Base-by-base conservation (phyloP, 176 grass and related monocot species). In the Ananas comosus region DNA sequence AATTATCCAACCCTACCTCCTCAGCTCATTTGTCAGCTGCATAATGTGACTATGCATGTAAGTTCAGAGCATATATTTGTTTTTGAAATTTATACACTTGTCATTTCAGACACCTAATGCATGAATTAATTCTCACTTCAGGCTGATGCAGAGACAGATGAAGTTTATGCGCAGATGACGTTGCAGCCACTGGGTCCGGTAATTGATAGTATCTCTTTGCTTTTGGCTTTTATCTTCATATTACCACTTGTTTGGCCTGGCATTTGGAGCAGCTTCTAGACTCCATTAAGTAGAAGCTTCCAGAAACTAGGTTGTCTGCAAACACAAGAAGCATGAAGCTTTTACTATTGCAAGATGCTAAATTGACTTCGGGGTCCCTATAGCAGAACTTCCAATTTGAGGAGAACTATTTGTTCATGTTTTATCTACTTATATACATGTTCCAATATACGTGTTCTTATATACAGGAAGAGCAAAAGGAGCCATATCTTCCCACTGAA, bases 131-230 rank as follows among this genome's bases (percentile, higher is more conserved):
- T 74, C 56, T 61, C 56, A 22, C n/a, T 68, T 56, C 65, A 90
- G 87, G 87, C 83, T 29, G 87, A 90, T 75, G 74, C 73, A 33
- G 87, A 90, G 76, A 90, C 87, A 13, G 87, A 90, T 70, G 87
- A 90, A 80, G 87, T 90, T 50, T 90, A 90, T 80, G 87, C 87
- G 9, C 87, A 86, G 52, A 90, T 90, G 87, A 90, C 83, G 65
- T 78, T 90, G 14, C 83, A 86, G 77, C 83, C 87, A 63, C 78
- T 90, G 69, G 83, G 78, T 68, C 74, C 83, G 28, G 87, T 90
- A 59, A 48, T 68, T 71, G 52, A 33, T 25, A 1, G 1, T 16
- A 63, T 11, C 11, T 9, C 19, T 48, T 1, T 74, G 74, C 22
- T 64, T 57, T 17, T 75, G 23, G 10, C 59, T 11, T 4, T 24